phyloP scores from a whole-genome alignment of 1,139 yeast genomes.

The Taiozyma sp. region DNA sequence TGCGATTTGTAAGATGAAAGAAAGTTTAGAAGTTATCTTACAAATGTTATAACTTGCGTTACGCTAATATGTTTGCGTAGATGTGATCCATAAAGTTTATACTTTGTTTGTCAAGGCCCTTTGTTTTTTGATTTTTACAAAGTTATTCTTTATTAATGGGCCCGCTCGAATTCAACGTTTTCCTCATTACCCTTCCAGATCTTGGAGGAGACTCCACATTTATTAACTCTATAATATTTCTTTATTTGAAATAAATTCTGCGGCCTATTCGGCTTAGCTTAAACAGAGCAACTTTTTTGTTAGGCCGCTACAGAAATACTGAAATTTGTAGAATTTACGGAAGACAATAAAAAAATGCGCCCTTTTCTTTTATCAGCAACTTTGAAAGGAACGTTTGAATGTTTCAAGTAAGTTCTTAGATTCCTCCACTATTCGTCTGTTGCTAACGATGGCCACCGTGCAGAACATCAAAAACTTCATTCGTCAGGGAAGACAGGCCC shows the following conservation, averaged over 20 bases:
- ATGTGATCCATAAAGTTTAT: too few species aligned
- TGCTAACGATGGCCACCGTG: conserved; percentile 6
- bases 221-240: too few species aligned
- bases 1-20: too few species aligned
- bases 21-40: too few species aligned
- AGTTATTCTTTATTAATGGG: too few species aligned
- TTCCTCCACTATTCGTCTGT: neutral
- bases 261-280: neutral
- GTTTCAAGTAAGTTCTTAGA: neutral
- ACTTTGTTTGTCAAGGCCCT: too few species aligned
- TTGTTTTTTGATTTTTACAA: too few species aligned
- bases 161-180: too few species aligned
- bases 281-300: neutral
- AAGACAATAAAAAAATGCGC: neutral
- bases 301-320: neutral
- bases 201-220: neutral
- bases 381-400: neutral
- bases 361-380: neutral
- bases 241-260: too few species aligned
- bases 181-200: neutral
- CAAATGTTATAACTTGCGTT: too few species aligned
- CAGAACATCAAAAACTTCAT: conserved; percentile 72
- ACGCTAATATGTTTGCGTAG: too few species aligned
- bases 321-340: neutral
- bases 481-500: conserved; percentile 79